Evolutionary conservation across 768 basidiomycete species (phyloP).

Genomic region (Leccinum rimulosum): DNA sequence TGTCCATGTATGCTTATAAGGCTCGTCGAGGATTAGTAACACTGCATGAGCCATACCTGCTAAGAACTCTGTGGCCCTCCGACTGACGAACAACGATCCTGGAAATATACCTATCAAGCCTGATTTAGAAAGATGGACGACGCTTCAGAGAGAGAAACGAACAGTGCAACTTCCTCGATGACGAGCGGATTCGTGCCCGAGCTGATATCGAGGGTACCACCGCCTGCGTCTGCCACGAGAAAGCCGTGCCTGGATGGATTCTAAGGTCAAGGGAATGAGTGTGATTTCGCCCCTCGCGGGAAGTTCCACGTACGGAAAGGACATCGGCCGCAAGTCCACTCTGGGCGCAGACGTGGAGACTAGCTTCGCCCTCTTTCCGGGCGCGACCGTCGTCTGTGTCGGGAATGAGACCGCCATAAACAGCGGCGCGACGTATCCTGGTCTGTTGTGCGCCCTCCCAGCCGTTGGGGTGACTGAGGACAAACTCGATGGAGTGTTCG

Average conservation of each 20-base stretch:
- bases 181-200: conserved; percentile 67
- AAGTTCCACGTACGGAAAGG: conserved; percentile 51
- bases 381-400: conserved; percentile 72
- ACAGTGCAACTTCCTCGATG: conserved; percentile 85
- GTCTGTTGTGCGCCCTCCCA: conserved; percentile 79
- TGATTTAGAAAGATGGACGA: conserved; percentile 2
- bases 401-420: conserved; percentile 69
- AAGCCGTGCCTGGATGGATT: conserved; percentile 75
- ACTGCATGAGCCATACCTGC: conserved; percentile 44
- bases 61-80: conserved; percentile 68
- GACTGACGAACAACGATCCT: conserved; percentile 79
- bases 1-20: conserved; percentile 27
- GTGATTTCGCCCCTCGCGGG: not conserved
- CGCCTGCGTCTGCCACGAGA: conserved; percentile 77
- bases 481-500: conserved; percentile 68
- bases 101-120: conserved; percentile 65
- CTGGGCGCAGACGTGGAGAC: conserved; percentile 76
- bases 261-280: conserved; percentile 34
- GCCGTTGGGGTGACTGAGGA: conserved; percentile 77
- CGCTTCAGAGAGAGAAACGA: conserved; percentile 22
- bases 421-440: conserved; percentile 72
- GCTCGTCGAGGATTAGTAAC: not conserved
- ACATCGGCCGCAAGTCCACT: conserved; percentile 78
- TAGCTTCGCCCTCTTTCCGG: conserved; percentile 78
- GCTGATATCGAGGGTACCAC: conserved; percentile 79